Percentiles rank a stretch among this genome's conserved stretches.
These are phyloP conservation scores for Volutella citrinella DNA, from an alignment of 2,329 filamentous ascomycete species.

Conservation along the genomic window DNA sequence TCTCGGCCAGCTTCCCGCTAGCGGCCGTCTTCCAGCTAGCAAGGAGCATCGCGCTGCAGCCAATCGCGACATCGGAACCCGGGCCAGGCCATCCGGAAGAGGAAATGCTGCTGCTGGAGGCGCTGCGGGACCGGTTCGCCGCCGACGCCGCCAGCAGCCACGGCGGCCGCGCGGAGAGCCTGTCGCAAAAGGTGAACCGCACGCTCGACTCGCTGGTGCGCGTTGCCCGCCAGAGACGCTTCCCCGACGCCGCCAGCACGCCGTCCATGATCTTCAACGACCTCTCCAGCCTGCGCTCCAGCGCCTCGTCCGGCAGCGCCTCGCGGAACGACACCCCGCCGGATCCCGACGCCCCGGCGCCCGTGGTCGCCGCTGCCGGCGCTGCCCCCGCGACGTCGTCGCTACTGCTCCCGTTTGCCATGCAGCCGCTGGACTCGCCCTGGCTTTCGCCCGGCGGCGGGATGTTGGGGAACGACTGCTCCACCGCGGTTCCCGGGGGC, in stretches of 20 bases:
- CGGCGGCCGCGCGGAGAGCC: conserved; percentile 15
- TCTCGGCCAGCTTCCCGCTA: conserved; percentile 20
- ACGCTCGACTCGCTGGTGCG: conserved; percentile 14
- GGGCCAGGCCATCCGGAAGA: conserved; percentile 15
- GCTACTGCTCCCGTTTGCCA: conserved; percentile 15
- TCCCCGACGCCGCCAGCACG: conserved; percentile 10
- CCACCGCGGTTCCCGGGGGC: too few species aligned
- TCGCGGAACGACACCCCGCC: conserved; percentile 22
- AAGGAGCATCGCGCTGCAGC: conserved; percentile 12
- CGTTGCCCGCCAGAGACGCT: conserved; percentile 17
- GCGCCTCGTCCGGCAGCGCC: conserved; percentile 16
- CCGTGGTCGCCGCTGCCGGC: conserved; percentile 4
- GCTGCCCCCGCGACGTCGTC: conserved; percentile 6
- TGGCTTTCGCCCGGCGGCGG: conserved; percentile 19
- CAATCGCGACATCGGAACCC: conserved; percentile 13
- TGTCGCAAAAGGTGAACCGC: conserved; percentile 18
- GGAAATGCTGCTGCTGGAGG: conserved; percentile 22
- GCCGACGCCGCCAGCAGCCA: conserved; percentile 15
- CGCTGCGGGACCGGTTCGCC: conserved; percentile 19
- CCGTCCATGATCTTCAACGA: conserved; percentile 23
- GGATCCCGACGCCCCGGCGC: conserved; percentile 14
- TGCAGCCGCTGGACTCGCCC: conserved; percentile 16
- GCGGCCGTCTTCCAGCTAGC: conserved; percentile 20
- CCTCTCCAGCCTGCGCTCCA: conserved; percentile 19
- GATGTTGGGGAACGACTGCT: too few species aligned